Evolutionary conservation across 768 basidiomycete species (phyloP), one percentile per base, ranked within the genome.

Genomic region (Rossbeevera mucosa): DNA sequence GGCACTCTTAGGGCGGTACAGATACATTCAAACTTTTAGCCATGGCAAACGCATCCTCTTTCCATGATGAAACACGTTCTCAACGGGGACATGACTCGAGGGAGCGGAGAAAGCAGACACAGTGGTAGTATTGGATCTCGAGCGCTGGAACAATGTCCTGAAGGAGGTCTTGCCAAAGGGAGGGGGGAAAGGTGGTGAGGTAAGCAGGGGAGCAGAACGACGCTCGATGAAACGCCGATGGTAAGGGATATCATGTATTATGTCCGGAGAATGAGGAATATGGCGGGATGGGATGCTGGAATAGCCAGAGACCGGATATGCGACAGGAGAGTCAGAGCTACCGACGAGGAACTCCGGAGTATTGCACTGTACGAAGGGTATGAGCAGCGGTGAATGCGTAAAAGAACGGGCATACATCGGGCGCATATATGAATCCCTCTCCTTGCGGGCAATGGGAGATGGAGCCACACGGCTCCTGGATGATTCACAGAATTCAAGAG

Each of bases 341-440:
- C 68, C 70, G 21, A 48, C 66, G 6, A 66, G 66, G 48, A 69
- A 69, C 48, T 66, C 66, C n/a, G 68, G 66, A 6, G 64, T 62
- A 29, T 61, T 25, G 33, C 61, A 36, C 59, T 65, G 50, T 16
- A 33, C 4, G 40, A 44, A 4, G 18, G 12, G 25, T 21, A 44
- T 48, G 48, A 55, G 33, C 41, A 8, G 9, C n/a, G 11, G 1
- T 21, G 30, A 30, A 5, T 7, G 21, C 8, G 12, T 22, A 22
- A 28, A 29, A 42, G 28, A 26, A 3, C 33, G 33, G 5, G 54
- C 65, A 45, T 59, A 68, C 68, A 30, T 47, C 42, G 25, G 68
- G 59, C 7, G 56, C 38, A 40, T 69, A 71, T 51, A 71, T 70
- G 36, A 69, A 71, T 4, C 51, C 57, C 26, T 25, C 25, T 7